Conservation (phyloP, 768 basidiomycete genomes). For the Chalciporus chontae region DNA sequence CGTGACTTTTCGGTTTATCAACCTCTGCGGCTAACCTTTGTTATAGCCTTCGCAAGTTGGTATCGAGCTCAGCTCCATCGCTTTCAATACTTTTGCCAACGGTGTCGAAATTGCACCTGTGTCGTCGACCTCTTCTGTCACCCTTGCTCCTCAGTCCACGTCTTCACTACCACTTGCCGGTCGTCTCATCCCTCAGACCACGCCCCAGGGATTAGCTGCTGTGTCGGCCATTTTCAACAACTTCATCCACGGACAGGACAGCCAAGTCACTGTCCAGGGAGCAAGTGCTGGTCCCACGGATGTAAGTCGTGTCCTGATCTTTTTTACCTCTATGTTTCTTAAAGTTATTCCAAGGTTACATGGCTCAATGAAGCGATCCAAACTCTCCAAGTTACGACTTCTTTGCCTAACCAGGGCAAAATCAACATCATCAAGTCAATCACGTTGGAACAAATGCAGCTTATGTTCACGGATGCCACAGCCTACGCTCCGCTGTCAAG, state of each 20-base stretch:
- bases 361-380: conserved; percentile 76
- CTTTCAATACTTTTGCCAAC: conserved; percentile 56
- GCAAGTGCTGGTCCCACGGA: conserved; percentile 53
- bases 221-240: conserved; percentile 69
- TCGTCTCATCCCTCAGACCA: conserved; percentile 60
- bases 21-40: conserved; percentile 6
- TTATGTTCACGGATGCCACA: conserved; percentile 55
- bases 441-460: conserved; percentile 51
- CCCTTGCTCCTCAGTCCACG: conserved; percentile 50
- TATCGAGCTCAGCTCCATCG: conserved; percentile 56
- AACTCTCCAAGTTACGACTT: conserved; percentile 52
- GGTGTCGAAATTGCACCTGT: conserved; percentile 59
- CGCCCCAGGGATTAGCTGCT: conserved; percentile 46
- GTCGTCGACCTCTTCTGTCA: conserved; percentile 45
- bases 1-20: conserved; percentile 15
- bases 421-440: conserved; percentile 65
- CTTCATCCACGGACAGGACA: conserved; percentile 66
- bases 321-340: conserved; percentile 1
- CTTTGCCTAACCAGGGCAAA: conserved; percentile 60
- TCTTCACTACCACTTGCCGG: conserved; percentile 54
- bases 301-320: conserved; percentile 33
- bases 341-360: conserved; percentile 42
- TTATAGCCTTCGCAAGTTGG: conserved; percentile 72
- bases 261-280: conserved; percentile 55
- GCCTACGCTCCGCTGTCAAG: conserved; percentile 57